Evolutionary conservation across 352 stramenopile species (phyloP).

Genomic region (Globisporangium takayamanum): DNA sequence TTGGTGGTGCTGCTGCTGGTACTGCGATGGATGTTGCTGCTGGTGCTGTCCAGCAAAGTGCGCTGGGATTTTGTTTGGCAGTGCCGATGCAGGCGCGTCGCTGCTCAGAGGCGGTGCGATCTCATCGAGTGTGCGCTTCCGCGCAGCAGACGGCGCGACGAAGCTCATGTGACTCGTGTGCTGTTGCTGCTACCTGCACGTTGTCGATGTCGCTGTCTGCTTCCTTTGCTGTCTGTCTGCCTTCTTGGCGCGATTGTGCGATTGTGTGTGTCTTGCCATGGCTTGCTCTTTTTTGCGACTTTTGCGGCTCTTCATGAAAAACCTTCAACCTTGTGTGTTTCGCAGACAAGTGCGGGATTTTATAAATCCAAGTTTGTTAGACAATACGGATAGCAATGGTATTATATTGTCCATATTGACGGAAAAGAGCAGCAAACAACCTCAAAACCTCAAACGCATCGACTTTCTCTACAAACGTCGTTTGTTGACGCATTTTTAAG

Average conservation of each 20-base stretch:
- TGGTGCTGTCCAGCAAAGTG: constrained; percentile 1
- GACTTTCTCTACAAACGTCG: neutral
- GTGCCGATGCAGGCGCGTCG: neutral
- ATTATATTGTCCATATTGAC: too few relatives aligned
- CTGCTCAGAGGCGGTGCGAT: constrained; percentile 7
- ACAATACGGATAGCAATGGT: too few relatives aligned
- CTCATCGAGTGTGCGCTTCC: constrained; percentile 13
- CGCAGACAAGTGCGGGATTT: too few relatives aligned
- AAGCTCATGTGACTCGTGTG: constrained; percentile 5
- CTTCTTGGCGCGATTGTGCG: too few relatives aligned
- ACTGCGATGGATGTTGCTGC: neutral
- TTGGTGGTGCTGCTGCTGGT: neutral
- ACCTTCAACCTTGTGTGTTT: too few relatives aligned
- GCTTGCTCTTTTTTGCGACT: too few relatives aligned
- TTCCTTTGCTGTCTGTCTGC: too few relatives aligned
- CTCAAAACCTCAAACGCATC: neutral
- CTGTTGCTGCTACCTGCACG: neutral
- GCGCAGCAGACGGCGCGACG: constrained; percentile 1
- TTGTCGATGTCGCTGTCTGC: neutral
- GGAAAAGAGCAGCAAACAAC: too few relatives aligned
- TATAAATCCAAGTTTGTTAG: too few relatives aligned
- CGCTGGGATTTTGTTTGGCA: constrained; percentile 3
- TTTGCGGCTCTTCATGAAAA: too few relatives aligned
- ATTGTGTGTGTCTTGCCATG: too few relatives aligned
- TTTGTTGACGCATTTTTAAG: neutral